Base-by-base conservation (phyloP, 768 basidiomycete species). In the Rossbeevera mucosa region DNA sequence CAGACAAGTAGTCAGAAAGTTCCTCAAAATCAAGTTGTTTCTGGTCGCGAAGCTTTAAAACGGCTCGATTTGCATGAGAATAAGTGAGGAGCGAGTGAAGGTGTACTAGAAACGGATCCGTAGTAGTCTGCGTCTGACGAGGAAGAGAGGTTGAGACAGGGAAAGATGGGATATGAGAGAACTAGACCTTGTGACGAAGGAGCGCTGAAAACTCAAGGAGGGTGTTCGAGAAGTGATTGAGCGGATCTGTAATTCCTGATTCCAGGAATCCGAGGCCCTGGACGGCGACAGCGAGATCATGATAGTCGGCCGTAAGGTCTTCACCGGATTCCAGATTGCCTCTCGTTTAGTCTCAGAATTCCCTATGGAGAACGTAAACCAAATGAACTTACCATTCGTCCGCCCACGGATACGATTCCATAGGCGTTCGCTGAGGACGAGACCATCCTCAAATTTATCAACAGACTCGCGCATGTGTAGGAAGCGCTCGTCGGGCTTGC, bases 1-100 rank as follows among this genome's bases (percentile, higher is more conserved):
- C 89, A 6, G 90, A 89, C 12, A 99, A 78, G 69, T 98, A 98
- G 48, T 93, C 90, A 2, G 93, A 92, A 8, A 98, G 80, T 67
- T 98, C 95, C 71, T 99, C 96, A 57, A 97, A 95, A 65, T 99
- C 96, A 50, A 98, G 82, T 68, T 99, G 96, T 69, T 98, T 99
- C 72, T 98, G 96, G 67, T 98, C 96, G 42, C 96, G 85, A 26
- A 96, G 79, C 70, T 91, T 95, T 58, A 99, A 80, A 20, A 98
- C 92, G n/a, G 88, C 83, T 47, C 91, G 86, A 59, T 97, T 95
- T 26, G 91, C 86, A 64, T 92, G 85, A 2, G 93, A 91, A 70
- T 97, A 97, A n/a, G 85, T 80, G n/a, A 94, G 75, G 6, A 98
- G 77, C 2, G 94, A 92, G 64, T 96, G 93, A 1, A 97, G 76